These are phyloP conservation scores for Oryza brachyantha DNA, from an alignment of 176 grass and related monocot genomes.

Conservation along the genomic window DNA sequence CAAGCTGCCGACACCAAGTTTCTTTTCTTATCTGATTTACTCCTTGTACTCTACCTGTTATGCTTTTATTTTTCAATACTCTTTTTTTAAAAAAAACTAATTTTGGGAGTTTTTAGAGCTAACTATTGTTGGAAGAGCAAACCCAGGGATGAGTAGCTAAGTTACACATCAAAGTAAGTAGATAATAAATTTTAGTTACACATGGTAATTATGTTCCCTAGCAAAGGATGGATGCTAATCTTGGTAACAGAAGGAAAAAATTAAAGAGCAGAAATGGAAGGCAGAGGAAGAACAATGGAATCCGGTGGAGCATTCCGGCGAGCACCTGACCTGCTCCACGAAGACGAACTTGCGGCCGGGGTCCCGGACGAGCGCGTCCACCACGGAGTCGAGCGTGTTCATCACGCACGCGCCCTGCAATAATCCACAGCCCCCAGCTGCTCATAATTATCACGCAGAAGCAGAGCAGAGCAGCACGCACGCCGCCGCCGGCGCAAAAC, in stretches of 20 bases:
- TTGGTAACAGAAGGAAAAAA: too few species aligned
- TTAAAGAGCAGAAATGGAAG: too few species aligned
- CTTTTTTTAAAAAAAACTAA: not conserved
- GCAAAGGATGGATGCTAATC: too few species aligned
- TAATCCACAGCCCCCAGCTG: not conserved
- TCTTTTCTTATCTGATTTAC: not conserved
- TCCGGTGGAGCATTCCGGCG: not conserved
- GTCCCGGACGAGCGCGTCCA: slow-evolving; percentile 62
- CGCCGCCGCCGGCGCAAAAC: too few species aligned
- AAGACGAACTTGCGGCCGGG: slow-evolving; percentile 71
- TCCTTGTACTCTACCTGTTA: not conserved
- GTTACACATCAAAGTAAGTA: too few species aligned
- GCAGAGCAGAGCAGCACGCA: not conserved
- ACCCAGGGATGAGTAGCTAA: not conserved
- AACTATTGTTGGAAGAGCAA: not conserved
- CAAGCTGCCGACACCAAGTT: not conserved
- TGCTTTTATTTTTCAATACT: not conserved
- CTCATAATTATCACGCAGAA: not conserved
- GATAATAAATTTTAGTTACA: too few species aligned
- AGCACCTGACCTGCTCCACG: slow-evolving; percentile 63
- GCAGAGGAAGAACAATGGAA: too few species aligned
- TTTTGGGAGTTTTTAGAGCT: not conserved
- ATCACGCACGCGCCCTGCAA: slow-evolving; percentile 65
- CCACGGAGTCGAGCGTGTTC: slow-evolving; percentile 85
- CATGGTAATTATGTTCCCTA: not conserved